Base-by-base conservation (phyloP, 345 rosid species). In the Dipteronia dyeriana region DNA sequence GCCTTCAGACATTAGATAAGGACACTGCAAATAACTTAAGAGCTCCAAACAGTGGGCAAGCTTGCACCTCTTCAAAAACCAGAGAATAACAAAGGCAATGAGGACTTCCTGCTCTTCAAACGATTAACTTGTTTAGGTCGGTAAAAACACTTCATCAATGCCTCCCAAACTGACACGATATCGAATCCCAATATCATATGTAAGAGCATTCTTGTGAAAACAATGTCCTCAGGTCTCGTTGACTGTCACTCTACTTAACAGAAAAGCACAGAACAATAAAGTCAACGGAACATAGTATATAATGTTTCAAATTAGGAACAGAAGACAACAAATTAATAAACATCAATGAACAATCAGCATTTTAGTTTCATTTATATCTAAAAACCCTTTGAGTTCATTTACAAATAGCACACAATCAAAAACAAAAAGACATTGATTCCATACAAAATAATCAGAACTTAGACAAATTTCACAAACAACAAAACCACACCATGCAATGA, bases 1-100 rank as follows among this genome's bases (percentile, higher is more conserved):
- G 75, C 76, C 87, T 79, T 88, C 90, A 43, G 88, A 84, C 89
- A 87, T 90, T 76, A 77, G 81, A 81, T 26, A 41, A 77, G 47
- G 76, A 75, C 59, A 57, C 56, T 23, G 39, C 31, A 43, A 29
- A 73, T 59, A 71, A 47, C 66, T 74, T 20, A 49, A 13, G 17
- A 76, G 54, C 53, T 69, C 43, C 19, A 59, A 31, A 77, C 53
- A 69, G 26, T 47, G 14, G 57, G 66, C 22, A 43, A 67, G 43
- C 67, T 66, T 77, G 57, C 75, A 68, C 77, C 63, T 70, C 71
- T 79, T 78, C 68, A 81, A 74, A 62, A 78, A 61, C 66, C 54
- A 78, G 29, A 31, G 51, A 59, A 51, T 22, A 66, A 79, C 71
- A 74, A 65, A 14, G 78, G 49, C 39, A 63, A 71, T 16, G 65